Base-by-base conservation (phyloP, 2,329 filamentous ascomycete species). In the Tothia fuscella region DNA sequence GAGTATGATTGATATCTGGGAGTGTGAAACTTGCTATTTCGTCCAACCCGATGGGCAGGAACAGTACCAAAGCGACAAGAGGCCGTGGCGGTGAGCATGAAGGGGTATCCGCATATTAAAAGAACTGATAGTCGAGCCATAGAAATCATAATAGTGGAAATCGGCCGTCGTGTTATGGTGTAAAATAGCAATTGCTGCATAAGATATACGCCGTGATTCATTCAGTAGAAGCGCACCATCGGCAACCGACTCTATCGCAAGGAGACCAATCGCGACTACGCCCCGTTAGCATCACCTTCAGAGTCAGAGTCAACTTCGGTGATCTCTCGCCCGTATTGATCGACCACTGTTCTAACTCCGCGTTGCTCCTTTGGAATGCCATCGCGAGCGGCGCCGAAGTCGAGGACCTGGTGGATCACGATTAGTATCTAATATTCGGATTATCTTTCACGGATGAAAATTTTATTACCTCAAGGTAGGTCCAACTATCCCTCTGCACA, bases 391-490 rank as follows among this genome's bases (percentile, higher is more conserved):
- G 91, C 91, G 45, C 91, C 91, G 63, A 96, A 98, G 63, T 98
- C 91, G 46, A 98, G 80, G 50, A 98, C 89, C 91, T 96, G 50
- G 7, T 12, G 31, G 32, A 24, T 25, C 24, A 31, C 26, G 33
- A 54, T 70, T 57, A 67, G 60, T 41, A 45, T 30, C 9, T 9
- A 24, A 7, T 5, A 29, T n/a, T 25, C 3, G 17, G n/a, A 13
- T 10, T 25, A 21, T 10, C 5, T 16, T 29, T 43, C 33, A 38
- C 20, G 19, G 38, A 63, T 78, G 66, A 60, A n/a, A n/a, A n/a
- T n/a, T n/a, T n/a, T n/a, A n/a, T n/a, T n/a, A 94, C 91, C 76
- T 98, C 91, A 45, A 98, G 87, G 60, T 93, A 98, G 16, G 91
- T 98, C 53, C 94, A 65, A 53, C 78, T 80, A 50, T 94, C 86